Percentiles rank a stretch among this genome's conserved stretches.
Evolutionary conservation across 129 eudicot species (phyloP).

Genomic region (Lonicera japonica): DNA sequence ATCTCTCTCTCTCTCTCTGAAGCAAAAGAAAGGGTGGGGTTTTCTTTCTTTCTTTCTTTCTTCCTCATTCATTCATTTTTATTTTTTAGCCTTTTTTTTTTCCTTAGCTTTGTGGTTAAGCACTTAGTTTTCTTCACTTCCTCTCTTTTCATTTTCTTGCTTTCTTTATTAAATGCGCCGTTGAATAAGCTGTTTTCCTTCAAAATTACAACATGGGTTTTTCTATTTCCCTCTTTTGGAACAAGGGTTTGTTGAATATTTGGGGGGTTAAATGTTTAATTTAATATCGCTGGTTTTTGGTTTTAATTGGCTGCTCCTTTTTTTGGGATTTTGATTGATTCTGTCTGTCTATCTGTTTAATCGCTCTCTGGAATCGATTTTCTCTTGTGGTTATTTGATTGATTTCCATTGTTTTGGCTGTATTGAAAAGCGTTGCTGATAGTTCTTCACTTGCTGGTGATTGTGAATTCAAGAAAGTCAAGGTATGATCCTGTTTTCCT

Average conservation of each 20-base stretch:
- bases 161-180: constrained; percentile 1
- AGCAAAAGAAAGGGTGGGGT: not conserved
- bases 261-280: no score
- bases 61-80: constrained; percentile 11
- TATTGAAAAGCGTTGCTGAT: not conserved
- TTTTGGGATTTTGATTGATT: not conserved
- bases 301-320: not conserved
- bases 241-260: no score
- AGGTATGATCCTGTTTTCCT: constrained; percentile 7
- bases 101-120: constrained; percentile 29
- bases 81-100: constrained; percentile 15
- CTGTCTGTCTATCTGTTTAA: not conserved
- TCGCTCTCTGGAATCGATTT: no score
- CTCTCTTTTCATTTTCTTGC: no score
- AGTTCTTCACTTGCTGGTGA: constrained; percentile 3
- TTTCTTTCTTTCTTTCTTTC: no score
- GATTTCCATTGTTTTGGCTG: not conserved
- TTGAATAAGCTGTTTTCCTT: not conserved
- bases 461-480: not conserved
- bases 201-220: not conserved
- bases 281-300: not conserved
- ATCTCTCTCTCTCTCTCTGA: no score
- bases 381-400: not conserved
- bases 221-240: no score
- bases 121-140: constrained; percentile 7